Evolutionary conservation across 129 eudicot species (phyloP).

Genomic region (Flaveria robusta): DNA sequence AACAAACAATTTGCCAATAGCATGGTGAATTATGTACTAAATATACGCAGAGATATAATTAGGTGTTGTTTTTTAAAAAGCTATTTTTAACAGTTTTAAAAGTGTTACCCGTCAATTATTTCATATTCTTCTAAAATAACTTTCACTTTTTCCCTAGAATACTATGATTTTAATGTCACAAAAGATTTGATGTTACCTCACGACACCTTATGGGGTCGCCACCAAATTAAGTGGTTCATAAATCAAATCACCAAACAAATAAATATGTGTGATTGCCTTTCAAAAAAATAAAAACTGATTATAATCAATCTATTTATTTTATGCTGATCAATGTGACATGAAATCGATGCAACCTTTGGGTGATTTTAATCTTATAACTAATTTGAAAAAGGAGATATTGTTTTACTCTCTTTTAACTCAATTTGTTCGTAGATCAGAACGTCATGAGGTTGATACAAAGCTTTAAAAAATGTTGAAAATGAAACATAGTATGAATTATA

Average conservation of each 20-base stretch:
- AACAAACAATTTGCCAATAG: too few relatives aligned
- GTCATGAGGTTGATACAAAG: neutral
- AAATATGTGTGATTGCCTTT: neutral
- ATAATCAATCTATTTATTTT: neutral
- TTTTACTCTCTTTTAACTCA: neutral
- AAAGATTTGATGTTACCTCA: conserved; percentile 11
- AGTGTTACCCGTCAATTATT: neutral
- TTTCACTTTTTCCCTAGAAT: conserved; percentile 2
- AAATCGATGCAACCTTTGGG: neutral
- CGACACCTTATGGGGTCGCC: neutral
- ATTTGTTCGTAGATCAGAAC: neutral
- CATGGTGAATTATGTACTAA: too few relatives aligned
- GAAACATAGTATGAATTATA: neutral
- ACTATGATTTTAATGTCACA: neutral
- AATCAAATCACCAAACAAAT: conserved; percentile 3
- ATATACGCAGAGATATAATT: neutral
- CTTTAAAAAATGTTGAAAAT: neutral
- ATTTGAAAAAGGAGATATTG: neutral
- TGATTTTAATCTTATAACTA: neutral
- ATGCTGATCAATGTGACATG: neutral
- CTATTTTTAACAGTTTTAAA: neutral
- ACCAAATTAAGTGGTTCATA: conserved; percentile 4
- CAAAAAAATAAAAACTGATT: too few relatives aligned
- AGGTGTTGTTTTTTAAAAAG: neutral
- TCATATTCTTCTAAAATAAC: neutral